These are phyloP conservation scores for Globisporangium uncinulatum DNA, from an alignment of 352 stramenopile genomes.

Conservation along the genomic window DNA sequence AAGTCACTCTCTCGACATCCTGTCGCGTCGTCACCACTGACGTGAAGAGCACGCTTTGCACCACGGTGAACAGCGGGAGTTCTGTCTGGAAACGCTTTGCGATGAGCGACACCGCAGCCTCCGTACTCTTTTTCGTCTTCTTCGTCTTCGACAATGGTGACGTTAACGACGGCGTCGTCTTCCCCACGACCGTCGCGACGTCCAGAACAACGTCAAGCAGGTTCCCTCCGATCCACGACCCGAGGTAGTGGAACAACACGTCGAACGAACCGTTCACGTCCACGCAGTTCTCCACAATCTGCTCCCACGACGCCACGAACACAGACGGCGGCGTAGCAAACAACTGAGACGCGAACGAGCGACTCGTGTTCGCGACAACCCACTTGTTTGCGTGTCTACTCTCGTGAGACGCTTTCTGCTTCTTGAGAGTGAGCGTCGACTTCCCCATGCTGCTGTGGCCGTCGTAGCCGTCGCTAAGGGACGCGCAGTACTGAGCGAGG, in stretches of 20 bases:
- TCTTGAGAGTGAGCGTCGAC: slow-evolving; percentile 4
- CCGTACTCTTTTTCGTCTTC: neutral
- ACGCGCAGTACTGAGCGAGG: slow-evolving; percentile 26
- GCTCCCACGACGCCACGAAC: slow-evolving; percentile 29
- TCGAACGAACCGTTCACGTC: slow-evolving; percentile 24
- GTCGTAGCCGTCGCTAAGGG: neutral
- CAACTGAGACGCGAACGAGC: slow-evolving; percentile 14
- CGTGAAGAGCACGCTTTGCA: slow-evolving; percentile 15
- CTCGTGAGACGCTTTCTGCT: slow-evolving; percentile 3
- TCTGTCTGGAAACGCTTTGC: slow-evolving; percentile 5
- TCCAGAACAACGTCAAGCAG: slow-evolving; percentile 17
- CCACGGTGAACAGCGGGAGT: slow-evolving; percentile 11
- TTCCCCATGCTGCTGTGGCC: neutral
- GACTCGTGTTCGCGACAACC: neutral
- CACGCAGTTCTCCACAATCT: slow-evolving; percentile 29
- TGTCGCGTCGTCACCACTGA: neutral
- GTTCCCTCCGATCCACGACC: slow-evolving; percentile 31
- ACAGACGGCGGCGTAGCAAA: slow-evolving; percentile 13
- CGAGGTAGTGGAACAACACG: slow-evolving; percentile 49
- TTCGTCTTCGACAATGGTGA: neutral
- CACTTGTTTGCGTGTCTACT: slow-evolving; percentile 3
- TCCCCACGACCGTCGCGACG: neutral
- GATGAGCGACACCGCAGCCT: neutral
- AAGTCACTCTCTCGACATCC: neutral
- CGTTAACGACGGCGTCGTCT: neutral